Base-by-base conservation (phyloP, 306 rosid species). In the Medicago ruthenica region DNA sequence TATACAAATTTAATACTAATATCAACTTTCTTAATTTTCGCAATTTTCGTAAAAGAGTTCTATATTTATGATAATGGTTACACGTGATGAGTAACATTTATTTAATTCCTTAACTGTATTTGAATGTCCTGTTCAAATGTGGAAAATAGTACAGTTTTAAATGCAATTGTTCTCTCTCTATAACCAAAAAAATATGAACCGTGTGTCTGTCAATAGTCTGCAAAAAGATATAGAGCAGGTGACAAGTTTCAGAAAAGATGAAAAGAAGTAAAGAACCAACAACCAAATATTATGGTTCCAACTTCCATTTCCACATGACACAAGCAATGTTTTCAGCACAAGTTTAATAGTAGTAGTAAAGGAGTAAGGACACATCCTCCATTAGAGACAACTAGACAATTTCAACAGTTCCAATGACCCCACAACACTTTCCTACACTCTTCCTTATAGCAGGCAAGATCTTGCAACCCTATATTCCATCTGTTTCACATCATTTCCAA, bases 381-480 rank as follows among this genome's bases (percentile, higher is more conserved):
- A 44, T 65, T 67, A 48, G 84, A 64, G 87, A 84, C 90, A 79
- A 67, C 9, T 47, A 79, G 83, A 84, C 89, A 83, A 66, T 55
- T 73, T 39, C 67, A 54, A 20, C 77, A 76, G 83, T 54, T 55
- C 55, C 14, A 27, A 14, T 22, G 83, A 81, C 65, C 89, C 88
- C 73, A 79, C 82, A 1, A 47, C 67, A 64, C 80, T 74, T 82
- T 77, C 83, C 68, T 37, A 64, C 34, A 71, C 70, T 77, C 83
- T 16, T 50, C 69, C 17, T 36, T 88, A 53, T 39, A 78, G 73
- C 87, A 89, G 92, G 86, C 93, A 88, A 87, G 82, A 91, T 91
- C 96, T 88, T 85, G 86, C 86, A 90, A 21, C 84, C 84, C 71
- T 53, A 78, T 83, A 75, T 83, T 77, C 88, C 89, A 84, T 82